These are phyloP conservation scores for Russula vinacea DNA, from an alignment of 768 basidiomycete species.

Conservation along the genomic window DNA sequence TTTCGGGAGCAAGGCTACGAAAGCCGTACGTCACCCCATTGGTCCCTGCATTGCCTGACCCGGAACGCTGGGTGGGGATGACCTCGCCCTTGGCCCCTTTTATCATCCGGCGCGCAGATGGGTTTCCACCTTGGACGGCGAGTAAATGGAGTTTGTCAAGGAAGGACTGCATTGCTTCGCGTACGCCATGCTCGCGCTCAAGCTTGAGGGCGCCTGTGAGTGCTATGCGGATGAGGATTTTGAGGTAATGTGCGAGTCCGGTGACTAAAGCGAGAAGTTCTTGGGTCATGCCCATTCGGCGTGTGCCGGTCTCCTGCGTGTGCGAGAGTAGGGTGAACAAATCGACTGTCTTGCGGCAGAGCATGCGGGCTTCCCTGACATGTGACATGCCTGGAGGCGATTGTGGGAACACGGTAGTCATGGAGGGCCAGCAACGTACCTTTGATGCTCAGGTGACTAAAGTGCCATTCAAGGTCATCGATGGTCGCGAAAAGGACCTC, in stretches of 20 bases:
- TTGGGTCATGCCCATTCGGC: conserved; percentile 94
- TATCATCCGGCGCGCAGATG: conserved; percentile 69
- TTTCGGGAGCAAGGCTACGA: conserved; percentile 85
- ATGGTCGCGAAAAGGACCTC: conserved; percentile 96
- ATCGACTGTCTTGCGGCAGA: conserved; percentile 98
- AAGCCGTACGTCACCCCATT: conserved; percentile 90
- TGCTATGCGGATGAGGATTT: conserved; percentile 97
- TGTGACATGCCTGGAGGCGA: conserved; percentile 82
- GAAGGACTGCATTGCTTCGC: conserved; percentile 83
- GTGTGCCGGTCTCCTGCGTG: conserved; percentile 87
- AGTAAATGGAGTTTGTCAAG: conserved; percentile 91
- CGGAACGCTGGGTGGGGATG: conserved; percentile 35
- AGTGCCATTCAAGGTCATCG: conserved; percentile 92
- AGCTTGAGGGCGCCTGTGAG: conserved; percentile 93
- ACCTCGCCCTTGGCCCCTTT: conserved; percentile 71
- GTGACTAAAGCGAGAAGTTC: conserved; percentile 96
- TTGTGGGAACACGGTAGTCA: conserved; percentile 3
- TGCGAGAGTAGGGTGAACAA: conserved; percentile 94
- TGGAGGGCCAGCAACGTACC: conserved; percentile 50
- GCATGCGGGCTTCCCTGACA: conserved; percentile 95
- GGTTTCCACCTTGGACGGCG: conserved; percentile 81
- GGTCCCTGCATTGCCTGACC: conserved; percentile 66
- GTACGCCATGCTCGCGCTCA: conserved; percentile 82
- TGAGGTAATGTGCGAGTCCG: conserved; percentile 98
- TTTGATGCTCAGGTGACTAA: conserved; percentile 73